A percentile compares a stretch with the other conserved stretches of the same genome.
Evolutionary conservation across 2,329 filamentous ascomycete genomes (phyloP).

Genomic region (Myotisia sp.): DNA sequence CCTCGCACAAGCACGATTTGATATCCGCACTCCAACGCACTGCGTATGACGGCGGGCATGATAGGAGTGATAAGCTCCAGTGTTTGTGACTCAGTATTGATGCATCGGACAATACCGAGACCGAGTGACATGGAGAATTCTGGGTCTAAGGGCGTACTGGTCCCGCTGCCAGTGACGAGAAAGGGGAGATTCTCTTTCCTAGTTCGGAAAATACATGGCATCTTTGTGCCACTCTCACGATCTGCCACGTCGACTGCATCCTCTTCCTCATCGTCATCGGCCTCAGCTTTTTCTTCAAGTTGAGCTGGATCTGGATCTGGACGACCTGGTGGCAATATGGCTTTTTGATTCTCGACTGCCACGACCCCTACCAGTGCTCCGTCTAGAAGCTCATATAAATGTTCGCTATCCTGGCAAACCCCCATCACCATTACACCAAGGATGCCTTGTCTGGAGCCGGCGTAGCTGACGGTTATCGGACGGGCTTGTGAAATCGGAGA

Average conservation of each 20-base stretch:
- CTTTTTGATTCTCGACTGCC: conserved; percentile 29
- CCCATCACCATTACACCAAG: conserved; percentile 39
- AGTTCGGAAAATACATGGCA: conserved; percentile 21
- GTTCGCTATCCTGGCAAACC: conserved; percentile 34
- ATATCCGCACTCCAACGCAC: conserved; percentile 20
- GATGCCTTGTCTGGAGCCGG: conserved; percentile 31
- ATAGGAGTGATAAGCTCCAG: conserved; percentile 39
- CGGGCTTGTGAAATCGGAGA: conserved; percentile 32
- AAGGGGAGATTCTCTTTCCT: conserved; percentile 36
- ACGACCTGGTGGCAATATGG: conserved; percentile 14
- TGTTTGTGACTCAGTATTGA: conserved; percentile 26
- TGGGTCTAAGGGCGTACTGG: conserved; percentile 34
- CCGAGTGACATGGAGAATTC: conserved; percentile 35
- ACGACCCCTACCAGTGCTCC: conserved; percentile 42
- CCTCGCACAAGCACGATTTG: conserved; percentile 38
- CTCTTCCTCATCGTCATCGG: conserved; percentile 5
- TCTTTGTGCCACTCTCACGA: conserved; percentile 1
- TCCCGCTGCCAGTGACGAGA: conserved; percentile 30
- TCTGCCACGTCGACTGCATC: conserved; percentile 1
- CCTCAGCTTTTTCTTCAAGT: conserved; percentile 12
- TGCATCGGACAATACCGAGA: conserved; percentile 33
- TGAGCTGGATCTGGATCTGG: not conserved
- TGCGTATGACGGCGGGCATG: conserved; percentile 17
- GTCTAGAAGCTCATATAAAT: conserved; percentile 38
- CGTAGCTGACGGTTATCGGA: conserved; percentile 39